Conservation (phyloP, 768 basidiomycete genomes). For the Amanita fuliginea region DNA sequence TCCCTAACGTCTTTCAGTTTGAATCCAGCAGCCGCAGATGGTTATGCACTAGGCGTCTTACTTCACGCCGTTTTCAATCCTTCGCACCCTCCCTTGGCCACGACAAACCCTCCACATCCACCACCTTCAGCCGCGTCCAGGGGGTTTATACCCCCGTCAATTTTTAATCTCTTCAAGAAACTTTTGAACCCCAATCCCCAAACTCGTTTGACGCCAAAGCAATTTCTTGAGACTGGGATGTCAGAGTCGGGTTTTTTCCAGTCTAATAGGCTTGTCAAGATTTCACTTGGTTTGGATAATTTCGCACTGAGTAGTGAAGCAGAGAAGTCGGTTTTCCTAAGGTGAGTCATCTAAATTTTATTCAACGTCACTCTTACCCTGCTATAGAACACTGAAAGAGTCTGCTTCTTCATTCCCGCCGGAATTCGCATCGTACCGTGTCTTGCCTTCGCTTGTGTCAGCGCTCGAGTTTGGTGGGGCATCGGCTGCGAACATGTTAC, state of each 20-base stretch:
- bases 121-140: constrained; percentile 68
- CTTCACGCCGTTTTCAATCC: constrained; percentile 87
- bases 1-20: constrained; percentile 19
- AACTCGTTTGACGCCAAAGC: constrained; percentile 61
- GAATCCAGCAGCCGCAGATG: constrained; percentile 60
- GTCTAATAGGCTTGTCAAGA: constrained; percentile 70
- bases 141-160: constrained; percentile 58
- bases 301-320: constrained; percentile 73
- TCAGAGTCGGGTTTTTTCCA: constrained; percentile 75
- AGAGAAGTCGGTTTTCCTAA: constrained; percentile 66
- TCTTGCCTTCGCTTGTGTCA: constrained; percentile 79
- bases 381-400: constrained; percentile 61
- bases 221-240: constrained; percentile 77
- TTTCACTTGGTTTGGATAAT: constrained; percentile 77
- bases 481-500: constrained; percentile 67
- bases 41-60: constrained; percentile 82
- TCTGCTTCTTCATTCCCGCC: constrained; percentile 71
- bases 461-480: constrained; percentile 74
- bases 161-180: constrained; percentile 79
- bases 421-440: constrained; percentile 73
- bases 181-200: constrained; percentile 86
- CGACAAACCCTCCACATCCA: constrained; percentile 61
- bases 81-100: constrained; percentile 55
- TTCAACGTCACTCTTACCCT: constrained; percentile 9
- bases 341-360: constrained; percentile 26